A percentile compares a stretch with the other conserved stretches of the same genome.
Evolutionary conservation across 352 stramenopile genomes (phyloP).

Genomic region (Blastocystis hominis): DNA sequence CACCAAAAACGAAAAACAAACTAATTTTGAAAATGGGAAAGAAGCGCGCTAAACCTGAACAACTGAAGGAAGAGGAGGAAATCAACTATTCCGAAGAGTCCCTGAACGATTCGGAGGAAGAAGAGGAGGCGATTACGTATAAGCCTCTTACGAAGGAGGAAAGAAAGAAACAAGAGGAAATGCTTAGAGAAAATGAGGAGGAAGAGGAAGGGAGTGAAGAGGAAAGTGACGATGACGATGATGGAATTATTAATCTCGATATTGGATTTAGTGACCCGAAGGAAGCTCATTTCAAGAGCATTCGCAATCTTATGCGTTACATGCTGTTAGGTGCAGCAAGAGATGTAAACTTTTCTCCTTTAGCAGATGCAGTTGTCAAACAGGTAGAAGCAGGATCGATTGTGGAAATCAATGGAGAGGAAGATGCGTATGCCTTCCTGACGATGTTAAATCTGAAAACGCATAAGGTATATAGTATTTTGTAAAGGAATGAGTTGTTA

Average conservation of each 20-base stretch:
- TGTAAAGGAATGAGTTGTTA: neutral
- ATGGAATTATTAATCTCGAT: constrained; percentile 48
- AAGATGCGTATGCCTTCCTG: constrained; percentile 57
- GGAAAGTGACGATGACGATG: neutral
- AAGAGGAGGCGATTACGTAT: no score
- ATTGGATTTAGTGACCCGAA: constrained; percentile 56
- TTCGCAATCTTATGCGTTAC: constrained; percentile 32
- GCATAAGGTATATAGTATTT: constrained; percentile 18
- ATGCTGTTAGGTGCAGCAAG: constrained; percentile 26
- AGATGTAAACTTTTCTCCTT: constrained; percentile 15
- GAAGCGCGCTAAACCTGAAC: neutral
- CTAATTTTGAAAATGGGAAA: neutral
- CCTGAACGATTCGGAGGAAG: neutral
- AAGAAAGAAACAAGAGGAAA: neutral
- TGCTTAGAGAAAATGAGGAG: neutral
- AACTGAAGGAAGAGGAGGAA: neutral
- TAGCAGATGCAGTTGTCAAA: constrained; percentile 28
- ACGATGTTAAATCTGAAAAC: constrained; percentile 44
- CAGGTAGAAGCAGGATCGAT: constrained; percentile 55
- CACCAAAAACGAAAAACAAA: neutral
- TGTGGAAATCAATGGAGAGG: constrained; percentile 41
- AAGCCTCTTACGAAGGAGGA: constrained; percentile 6
- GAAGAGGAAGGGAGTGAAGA: neutral
- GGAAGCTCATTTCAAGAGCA: constrained; percentile 39
- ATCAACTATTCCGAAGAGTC: neutral